A percentile compares a stretch with the other conserved stretches of the same genome.
These are phyloP conservation scores for Aspergillus terreus DNA, from an alignment of 2,329 filamentous ascomycete species.

Conservation along the genomic window DNA sequence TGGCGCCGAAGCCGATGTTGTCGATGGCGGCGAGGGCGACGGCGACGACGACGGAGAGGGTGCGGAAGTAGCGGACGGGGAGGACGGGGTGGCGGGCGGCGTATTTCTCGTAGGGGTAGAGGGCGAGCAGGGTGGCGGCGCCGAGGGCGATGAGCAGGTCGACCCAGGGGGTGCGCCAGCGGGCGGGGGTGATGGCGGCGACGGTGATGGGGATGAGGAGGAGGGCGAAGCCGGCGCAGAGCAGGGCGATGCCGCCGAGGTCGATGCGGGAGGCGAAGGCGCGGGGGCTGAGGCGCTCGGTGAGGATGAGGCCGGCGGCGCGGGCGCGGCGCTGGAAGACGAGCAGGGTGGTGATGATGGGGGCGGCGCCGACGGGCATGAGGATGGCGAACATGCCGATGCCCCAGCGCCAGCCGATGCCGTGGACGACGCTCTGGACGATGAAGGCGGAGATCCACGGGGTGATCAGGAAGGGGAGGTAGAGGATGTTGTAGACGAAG, in stretches of 20 bases:
- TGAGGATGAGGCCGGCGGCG: slow-evolving; percentile 23
- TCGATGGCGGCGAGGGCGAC: slow-evolving; percentile 42
- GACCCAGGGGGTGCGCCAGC: slow-evolving; percentile 47
- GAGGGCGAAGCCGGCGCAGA: slow-evolving; percentile 48
- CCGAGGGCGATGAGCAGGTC: slow-evolving; percentile 45
- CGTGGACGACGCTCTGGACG: slow-evolving; percentile 36
- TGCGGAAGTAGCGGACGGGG: slow-evolving; percentile 45
- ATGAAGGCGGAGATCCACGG: slow-evolving; percentile 42
- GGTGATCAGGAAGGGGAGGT: slow-evolving; percentile 39
- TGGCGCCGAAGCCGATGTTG: slow-evolving; percentile 42
- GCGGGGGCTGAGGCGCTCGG: slow-evolving; percentile 20
- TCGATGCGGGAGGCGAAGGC: slow-evolving; percentile 35
- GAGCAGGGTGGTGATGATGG: slow-evolving; percentile 37
- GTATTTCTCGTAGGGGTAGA: slow-evolving; percentile 49
- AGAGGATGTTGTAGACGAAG: slow-evolving; percentile 37
- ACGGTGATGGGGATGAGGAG: slow-evolving; percentile 49
- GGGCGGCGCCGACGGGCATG: slow-evolving; percentile 36
- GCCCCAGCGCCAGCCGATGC: slow-evolving; percentile 45
- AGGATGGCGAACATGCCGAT: slow-evolving; percentile 44
- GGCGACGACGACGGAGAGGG: slow-evolving; percentile 41
- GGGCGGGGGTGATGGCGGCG: slow-evolving; percentile 37
- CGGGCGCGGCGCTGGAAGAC: slow-evolving; percentile 35
- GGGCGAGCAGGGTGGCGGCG: slow-evolving; percentile 36
- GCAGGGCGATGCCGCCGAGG: slow-evolving; percentile 43
- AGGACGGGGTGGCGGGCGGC: slow-evolving; percentile 45